Evolutionary conservation across 306 rosid genomes (phyloP), one percentile per base, ranked within the genome.

Genomic region (Rosa chinensis): DNA sequence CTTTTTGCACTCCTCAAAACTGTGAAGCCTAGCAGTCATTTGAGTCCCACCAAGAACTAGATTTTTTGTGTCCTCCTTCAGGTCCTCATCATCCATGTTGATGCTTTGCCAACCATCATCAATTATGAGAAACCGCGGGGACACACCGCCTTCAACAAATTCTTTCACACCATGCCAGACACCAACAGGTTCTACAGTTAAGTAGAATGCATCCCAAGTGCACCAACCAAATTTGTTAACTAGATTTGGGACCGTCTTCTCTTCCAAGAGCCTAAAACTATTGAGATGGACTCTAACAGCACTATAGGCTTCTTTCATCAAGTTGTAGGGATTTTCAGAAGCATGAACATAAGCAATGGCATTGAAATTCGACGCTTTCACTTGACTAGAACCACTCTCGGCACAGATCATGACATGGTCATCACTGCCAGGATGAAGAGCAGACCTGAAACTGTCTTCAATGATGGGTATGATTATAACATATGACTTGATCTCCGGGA

Each of bases 81-180:
- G 91, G 52, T 88, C 82, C 18, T 81, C 90, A 5, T 79, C 89
- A 52, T 94, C 97, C 1, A 86, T 59, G 77, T 83, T 90, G 78
- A 92, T 86, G 82, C 97, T 92, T 58, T 94, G 98, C 98, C 97
- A 92, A 1, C 98, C 98, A 84, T 94, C 97, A 37, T 90, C 96
- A 20, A 92, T 90, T 74, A 94, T 86, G 62, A 94, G 72, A 80
- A 90, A 94, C 87, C 97, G 86, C 0, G 97, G 97, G 4, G 88
- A 78, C 20, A 89, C 39, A 0, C 94, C 97, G 5, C 86, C 91
- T 16, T 89, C 81, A 3, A 61, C 82, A 10, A 94, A 92, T 39
- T 88, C 90, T 10, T 92, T 85, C 12, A 94, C 80, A 14, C 97
- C 97, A 20, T 87, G 87, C 86, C 84, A 90, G 28, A 94, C 64